Evolutionary conservation across 2,329 filamentous ascomycete genomes (phyloP).

Genomic region (Aspergillus phoenicis): DNA sequence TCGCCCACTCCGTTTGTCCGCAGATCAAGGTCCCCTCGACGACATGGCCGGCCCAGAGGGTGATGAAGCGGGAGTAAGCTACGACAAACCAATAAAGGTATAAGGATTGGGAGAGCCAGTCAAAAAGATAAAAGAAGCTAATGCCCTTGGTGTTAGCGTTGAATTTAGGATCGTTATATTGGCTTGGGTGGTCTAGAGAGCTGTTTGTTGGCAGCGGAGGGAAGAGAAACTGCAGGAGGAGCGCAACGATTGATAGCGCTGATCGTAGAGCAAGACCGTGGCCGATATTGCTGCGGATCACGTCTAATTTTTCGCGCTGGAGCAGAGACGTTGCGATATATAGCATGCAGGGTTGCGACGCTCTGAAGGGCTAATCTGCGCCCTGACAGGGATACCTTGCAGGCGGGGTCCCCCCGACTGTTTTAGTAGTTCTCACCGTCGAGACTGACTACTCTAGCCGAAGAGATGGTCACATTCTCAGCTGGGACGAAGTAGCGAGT

Average conservation of each 20-base stretch:
- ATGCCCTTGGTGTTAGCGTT: not conserved
- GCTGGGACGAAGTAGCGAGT: not conserved
- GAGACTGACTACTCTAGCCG: not conserved
- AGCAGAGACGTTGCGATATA: not conserved
- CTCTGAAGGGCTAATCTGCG: not conserved
- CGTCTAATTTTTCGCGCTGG: not conserved
- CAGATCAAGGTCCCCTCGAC: not conserved
- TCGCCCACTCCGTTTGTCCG: not conserved
- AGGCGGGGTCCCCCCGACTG: not conserved
- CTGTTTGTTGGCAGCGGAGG: not conserved
- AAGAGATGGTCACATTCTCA: constrained; percentile 1
- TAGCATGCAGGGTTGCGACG: not conserved
- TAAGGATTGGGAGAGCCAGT: not conserved
- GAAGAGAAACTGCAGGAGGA: not conserved
- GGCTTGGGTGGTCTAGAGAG: not conserved
- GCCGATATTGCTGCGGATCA: not conserved
- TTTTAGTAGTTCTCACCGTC: not conserved
- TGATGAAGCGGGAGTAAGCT: not conserved
- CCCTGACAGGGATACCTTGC: not conserved
- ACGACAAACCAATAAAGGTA: not conserved
- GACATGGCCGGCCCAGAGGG: not conserved
- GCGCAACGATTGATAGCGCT: not conserved
- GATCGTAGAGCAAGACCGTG: not conserved
- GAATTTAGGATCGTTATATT: not conserved
- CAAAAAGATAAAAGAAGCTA: not conserved